Conservation (phyloP, 2,329 filamentous ascomycete species). For the Epichloe sibirici region DNA sequence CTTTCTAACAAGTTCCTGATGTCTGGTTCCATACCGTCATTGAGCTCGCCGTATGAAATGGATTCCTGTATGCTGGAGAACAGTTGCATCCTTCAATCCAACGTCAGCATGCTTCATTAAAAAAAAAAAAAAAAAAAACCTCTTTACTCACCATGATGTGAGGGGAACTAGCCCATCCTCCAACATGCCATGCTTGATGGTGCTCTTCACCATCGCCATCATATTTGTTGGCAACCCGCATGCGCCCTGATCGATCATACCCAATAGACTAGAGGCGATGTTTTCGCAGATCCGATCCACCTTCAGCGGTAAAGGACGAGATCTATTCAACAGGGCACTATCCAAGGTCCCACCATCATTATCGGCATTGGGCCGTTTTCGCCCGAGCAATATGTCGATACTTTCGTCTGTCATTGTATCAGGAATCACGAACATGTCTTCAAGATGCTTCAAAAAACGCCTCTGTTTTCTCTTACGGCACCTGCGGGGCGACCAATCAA, state of each 20-base stretch:
- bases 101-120: neutral
- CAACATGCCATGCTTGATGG: constrained; percentile 14
- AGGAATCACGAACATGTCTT: constrained; percentile 23
- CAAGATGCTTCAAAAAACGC: constrained; percentile 17
- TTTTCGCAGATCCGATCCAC: constrained; percentile 12
- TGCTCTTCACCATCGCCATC: constrained; percentile 15
- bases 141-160: constrained; percentile 20
- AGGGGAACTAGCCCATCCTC: constrained; percentile 17
- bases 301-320: constrained; percentile 11
- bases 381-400: constrained; percentile 10
- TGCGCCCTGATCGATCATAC: constrained; percentile 7
- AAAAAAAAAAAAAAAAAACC: neutral
- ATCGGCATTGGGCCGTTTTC: neutral
- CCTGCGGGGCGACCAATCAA: constrained; percentile 15
- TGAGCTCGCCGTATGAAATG: constrained; percentile 3
- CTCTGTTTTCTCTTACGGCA: constrained; percentile 19
- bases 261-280: constrained; percentile 11
- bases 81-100: constrained; percentile 16
- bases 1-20: constrained; percentile 17
- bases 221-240: constrained; percentile 16
- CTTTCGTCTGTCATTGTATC: constrained; percentile 20
- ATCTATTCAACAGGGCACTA: neutral
- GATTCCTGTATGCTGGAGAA: constrained; percentile 2
- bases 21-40: constrained; percentile 15
- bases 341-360: neutral